A percentile compares a stretch with the other conserved stretches of the same genome.
Evolutionary conservation across 2,329 filamentous ascomycete genomes (phyloP).

Genomic region (Penicillium rolfsii): DNA sequence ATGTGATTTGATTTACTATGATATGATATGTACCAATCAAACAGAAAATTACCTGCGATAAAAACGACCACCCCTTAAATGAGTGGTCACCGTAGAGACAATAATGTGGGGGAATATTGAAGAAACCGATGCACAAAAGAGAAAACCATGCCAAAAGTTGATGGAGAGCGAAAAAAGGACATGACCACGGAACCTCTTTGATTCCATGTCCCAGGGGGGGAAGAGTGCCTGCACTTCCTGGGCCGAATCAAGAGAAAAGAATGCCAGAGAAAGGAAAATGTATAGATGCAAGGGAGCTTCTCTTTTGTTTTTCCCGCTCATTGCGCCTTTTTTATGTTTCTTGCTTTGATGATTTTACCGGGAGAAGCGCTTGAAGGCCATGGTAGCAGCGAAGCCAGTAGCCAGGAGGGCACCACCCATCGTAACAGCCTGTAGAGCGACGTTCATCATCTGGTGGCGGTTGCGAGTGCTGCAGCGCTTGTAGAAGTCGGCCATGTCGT

Average conservation of each 20-base stretch:
- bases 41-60: neutral
- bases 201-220: neutral
- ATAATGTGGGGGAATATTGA: slow-evolving; percentile 6
- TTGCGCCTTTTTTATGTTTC: neutral
- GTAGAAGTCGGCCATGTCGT: slow-evolving; percentile 60
- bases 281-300: slow-evolving; percentile 2
- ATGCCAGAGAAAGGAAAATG: slow-evolving; percentile 3
- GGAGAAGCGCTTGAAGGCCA: slow-evolving; percentile 47
- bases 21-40: slow-evolving; percentile 1
- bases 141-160: neutral
- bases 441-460: slow-evolving; percentile 60
- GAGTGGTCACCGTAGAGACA: neutral
- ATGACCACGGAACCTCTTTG: neutral
- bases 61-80: neutral
- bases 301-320: neutral
- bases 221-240: neutral
- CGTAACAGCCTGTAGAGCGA: slow-evolving; percentile 55
- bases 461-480: slow-evolving; percentile 58
- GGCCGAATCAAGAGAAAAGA: slow-evolving; percentile 3
- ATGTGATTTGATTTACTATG: neutral
- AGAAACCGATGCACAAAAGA: neutral
- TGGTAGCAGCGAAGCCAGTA: slow-evolving; percentile 45
- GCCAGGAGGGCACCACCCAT: slow-evolving; percentile 55
- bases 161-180: neutral
- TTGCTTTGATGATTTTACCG: slow-evolving; percentile 20